Evolutionary conservation across 306 rosid genomes (phyloP), one percentile per base, ranked within the genome.

Genomic region (Corylus heterophylla): DNA sequence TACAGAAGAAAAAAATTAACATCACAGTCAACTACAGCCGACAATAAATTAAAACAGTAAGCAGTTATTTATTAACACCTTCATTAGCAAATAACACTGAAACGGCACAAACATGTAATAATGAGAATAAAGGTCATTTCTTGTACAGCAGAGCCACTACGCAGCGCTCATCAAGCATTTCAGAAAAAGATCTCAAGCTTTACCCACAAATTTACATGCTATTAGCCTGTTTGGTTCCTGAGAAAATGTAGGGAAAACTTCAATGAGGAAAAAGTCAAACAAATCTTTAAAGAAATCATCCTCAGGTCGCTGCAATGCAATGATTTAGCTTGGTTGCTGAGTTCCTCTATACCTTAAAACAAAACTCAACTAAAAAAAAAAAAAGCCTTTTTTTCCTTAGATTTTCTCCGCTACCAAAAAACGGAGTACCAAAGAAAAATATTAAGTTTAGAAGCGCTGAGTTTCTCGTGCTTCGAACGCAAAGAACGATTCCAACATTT

Each of bases 221-320:
- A 12, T 59, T 22, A 64, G 45, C 45, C 70, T 64, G 22, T 31
- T 64, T 29, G 69, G 42, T 64, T 64, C 70, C 48, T 9, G 12
- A 31, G 48, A 64, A 64, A 64, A 35, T 0, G 47, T 39, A 67
- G 4, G n/a, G 29, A 42, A 42, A 66, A 27, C 50, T 37, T 13
- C 48, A 7, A 18, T 17, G 16, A 2, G 35, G 17, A 55, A 18
- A 55, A 55, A 8, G 22, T 31, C 47, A 3, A 64, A 64, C 12
- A 35, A 64, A 18, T 3, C 35, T 11, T 25, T 12, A 64, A 45
- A 29, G 31, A 18, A 9, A 42, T 67, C 72, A n/a, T 14, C 31
- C 16, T 18, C 72, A 39, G 50, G 50, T 67, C 49, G 5, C 22
- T n/a, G 72, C 72, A 67, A 67, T 67, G 72, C 72, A 67, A 42